Conservation (phyloP, 2,329 filamentous ascomycete species). For the Onygena corvina region DNA sequence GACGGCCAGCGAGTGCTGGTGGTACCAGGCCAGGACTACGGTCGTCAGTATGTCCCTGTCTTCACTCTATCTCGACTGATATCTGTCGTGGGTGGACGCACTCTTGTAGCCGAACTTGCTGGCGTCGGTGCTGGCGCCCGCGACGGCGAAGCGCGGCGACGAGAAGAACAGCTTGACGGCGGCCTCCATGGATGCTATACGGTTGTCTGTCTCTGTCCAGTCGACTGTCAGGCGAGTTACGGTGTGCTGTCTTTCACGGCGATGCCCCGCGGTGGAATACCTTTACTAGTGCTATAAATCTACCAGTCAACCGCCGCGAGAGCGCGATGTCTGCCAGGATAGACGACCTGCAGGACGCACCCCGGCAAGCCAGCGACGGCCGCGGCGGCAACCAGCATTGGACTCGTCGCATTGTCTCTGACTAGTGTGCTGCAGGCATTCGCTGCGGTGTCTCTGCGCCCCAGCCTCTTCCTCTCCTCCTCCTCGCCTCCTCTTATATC, state of each 20-base stretch:
- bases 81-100: slow-evolving; percentile 35
- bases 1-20: slow-evolving; percentile 59
- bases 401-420: slow-evolving; percentile 1
- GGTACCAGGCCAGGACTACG: slow-evolving; percentile 82
- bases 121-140: slow-evolving; percentile 74
- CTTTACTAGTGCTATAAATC: too few relatives aligned
- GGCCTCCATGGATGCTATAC: slow-evolving; percentile 47
- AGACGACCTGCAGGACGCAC: too few relatives aligned
- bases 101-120: slow-evolving; percentile 82
- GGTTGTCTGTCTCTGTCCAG: too few relatives aligned
- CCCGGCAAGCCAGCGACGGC: too few relatives aligned
- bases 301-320: too few relatives aligned
- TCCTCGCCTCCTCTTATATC: neutral
- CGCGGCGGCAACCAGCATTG: neutral
- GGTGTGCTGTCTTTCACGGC: too few relatives aligned
- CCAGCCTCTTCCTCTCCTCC: neutral
- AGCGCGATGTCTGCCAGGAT: too few relatives aligned
- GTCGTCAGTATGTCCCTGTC: neutral
- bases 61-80: neutral
- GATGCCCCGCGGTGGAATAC: too few relatives aligned
- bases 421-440: neutral
- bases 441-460: neutral
- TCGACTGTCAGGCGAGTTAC: too few relatives aligned
- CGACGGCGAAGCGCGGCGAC: slow-evolving; percentile 69
- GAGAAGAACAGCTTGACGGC: slow-evolving; percentile 69